Evolutionary conservation across 1,284 basidiomycete species (phyloP).

Genomic region (Austropuccinia psidii): DNA sequence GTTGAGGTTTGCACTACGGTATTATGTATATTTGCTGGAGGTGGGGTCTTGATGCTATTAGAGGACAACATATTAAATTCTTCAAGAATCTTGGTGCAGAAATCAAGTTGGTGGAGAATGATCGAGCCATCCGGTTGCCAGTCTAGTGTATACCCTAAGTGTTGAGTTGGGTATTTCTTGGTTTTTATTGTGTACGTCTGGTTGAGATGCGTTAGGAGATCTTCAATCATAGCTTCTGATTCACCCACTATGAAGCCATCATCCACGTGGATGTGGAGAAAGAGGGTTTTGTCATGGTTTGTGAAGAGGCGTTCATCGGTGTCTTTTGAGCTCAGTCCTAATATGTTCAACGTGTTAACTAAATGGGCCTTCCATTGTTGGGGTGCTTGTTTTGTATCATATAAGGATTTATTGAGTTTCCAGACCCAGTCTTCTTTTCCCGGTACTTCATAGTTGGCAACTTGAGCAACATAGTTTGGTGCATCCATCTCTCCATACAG

Average conservation of each 20-base stretch:
- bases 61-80: background rate
- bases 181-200: background rate
- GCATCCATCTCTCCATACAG: background rate
- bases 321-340: background rate
- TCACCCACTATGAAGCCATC: background rate
- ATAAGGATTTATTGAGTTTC: background rate
- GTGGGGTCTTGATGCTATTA: background rate
- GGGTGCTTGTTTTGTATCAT: background rate
- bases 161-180: background rate
- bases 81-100: background rate
- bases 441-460: background rate
- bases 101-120: background rate
- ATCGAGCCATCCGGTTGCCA: background rate
- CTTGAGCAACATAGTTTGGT: background rate
- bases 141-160: background rate
- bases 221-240: background rate
- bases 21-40: background rate
- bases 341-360: background rate
- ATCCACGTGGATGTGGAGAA: constrained; percentile 1
- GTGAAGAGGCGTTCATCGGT: background rate
- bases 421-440: background rate
- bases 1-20: background rate
- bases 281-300: background rate
- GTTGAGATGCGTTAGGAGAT: background rate
- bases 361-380: background rate